Conservation (phyloP, 768 basidiomycete species). For the Gloeostereum incarnatum region DNA sequence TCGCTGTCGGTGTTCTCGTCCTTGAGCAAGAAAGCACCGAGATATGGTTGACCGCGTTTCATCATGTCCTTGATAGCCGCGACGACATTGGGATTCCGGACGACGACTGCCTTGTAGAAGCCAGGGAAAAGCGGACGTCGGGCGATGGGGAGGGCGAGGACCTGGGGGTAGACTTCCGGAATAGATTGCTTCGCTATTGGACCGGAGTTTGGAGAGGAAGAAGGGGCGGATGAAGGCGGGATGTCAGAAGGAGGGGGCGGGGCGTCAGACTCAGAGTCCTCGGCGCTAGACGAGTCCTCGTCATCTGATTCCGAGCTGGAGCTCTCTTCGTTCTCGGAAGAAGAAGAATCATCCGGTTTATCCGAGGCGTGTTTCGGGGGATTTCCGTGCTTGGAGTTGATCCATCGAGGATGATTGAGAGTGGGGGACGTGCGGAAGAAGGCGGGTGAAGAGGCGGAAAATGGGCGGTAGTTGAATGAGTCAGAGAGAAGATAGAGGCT, state of each 20-base stretch:
- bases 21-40: constrained; percentile 94
- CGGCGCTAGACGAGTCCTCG: not conserved
- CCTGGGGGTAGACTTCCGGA: constrained; percentile 87
- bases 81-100: constrained; percentile 85
- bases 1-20: constrained; percentile 91
- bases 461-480: too few species aligned
- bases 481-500: too few species aligned
- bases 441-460: not conserved
- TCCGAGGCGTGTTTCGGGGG: too few species aligned
- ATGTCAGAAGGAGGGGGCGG: not conserved
- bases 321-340: not conserved
- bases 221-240: not conserved
- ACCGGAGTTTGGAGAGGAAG: not conserved
- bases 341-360: too few species aligned
- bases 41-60: constrained; percentile 92
- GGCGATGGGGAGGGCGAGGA: constrained; percentile 91
- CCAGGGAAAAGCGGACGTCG: constrained; percentile 94
- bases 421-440: not conserved
- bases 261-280: not conserved
- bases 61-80: constrained; percentile 94
- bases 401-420: not conserved
- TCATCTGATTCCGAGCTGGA: not conserved
- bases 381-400: not conserved
- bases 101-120: constrained; percentile 96
- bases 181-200: constrained; percentile 79